phyloP scores from a whole-genome alignment of 768 basidiomycete genomes.

The Leucosporidium creatinivorum region DNA sequence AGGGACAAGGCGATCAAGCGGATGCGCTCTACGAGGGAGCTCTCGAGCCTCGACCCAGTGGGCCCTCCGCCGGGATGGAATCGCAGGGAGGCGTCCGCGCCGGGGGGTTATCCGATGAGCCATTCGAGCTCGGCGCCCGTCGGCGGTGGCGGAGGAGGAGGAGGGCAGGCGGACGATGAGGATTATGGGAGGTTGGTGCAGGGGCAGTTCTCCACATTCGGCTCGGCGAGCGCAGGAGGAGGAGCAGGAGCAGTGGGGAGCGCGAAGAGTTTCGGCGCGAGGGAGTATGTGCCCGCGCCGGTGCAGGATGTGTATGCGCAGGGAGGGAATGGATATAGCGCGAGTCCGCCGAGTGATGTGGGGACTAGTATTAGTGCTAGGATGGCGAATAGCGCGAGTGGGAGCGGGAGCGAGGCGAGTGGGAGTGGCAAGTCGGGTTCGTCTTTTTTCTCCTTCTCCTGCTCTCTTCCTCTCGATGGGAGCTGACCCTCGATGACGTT shows the following conservation, averaged over 20 bases:
- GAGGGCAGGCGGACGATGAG: not conserved
- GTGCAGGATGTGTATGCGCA: not conserved
- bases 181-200: conserved; percentile 14
- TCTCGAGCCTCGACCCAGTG: not conserved
- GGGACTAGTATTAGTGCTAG: conserved; percentile 18
- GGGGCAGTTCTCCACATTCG: not conserved
- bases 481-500: not conserved
- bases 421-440: not conserved
- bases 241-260: not conserved
- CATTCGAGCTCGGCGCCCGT: not conserved
- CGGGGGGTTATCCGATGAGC: conserved; percentile 5
- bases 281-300: not conserved
- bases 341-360: conserved; percentile 9
- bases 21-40: conserved; percentile 67
- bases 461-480: not conserved
- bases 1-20: conserved; percentile 95
- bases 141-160: not conserved
- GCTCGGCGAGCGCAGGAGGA: no score
- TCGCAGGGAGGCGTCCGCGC: conserved; percentile 6
- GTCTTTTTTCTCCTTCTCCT: not conserved
- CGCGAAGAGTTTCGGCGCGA: not conserved
- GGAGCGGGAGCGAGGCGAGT: conserved; percentile 51
- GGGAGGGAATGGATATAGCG: not conserved
- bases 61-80: conserved; percentile 38
- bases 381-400: conserved; percentile 48